A percentile compares a stretch with the other conserved stretches of the same genome.
Conservation (phyloP, 2,329 filamentous ascomycete species). For the Fusarium penzigii region DNA sequence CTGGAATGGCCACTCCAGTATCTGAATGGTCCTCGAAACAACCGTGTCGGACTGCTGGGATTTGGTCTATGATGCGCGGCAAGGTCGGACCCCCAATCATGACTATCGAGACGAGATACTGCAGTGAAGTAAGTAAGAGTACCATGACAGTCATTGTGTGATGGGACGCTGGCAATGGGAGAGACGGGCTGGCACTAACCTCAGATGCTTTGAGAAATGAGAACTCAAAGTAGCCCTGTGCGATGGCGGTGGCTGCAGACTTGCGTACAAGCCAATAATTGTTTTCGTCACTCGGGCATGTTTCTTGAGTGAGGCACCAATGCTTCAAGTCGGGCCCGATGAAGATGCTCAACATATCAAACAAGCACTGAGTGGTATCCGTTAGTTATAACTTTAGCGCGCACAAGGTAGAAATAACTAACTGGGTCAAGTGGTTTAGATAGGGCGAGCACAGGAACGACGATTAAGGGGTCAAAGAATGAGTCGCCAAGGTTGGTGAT, state of each 20-base stretch:
- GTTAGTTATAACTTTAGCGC: neutral
- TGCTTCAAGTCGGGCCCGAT: neutral
- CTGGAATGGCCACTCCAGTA: neutral
- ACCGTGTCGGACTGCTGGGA: neutral
- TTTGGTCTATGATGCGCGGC: neutral
- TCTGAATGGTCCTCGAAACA: neutral
- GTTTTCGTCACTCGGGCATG: neutral
- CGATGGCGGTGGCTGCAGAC: conserved; percentile 18
- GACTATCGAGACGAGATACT: neutral
- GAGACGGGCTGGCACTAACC: neutral
- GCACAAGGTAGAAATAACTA: neutral
- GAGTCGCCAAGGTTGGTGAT: neutral
- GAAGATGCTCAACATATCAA: neutral
- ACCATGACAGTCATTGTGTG: neutral
- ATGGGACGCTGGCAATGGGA: neutral
- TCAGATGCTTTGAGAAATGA: neutral
- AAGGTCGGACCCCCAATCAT: neutral
- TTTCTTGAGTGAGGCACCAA: conserved; percentile 1
- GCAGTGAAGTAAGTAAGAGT: neutral
- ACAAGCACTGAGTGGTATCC: neutral
- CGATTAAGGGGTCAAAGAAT: neutral
- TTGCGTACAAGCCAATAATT: conserved; percentile 25
- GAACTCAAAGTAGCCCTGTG: conserved; percentile 15
- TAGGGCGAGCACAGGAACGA: neutral
- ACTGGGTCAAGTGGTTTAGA: neutral